These are phyloP conservation scores for Echium plantagineum DNA, from an alignment of 257 asterid species.

Conservation along the genomic window DNA sequence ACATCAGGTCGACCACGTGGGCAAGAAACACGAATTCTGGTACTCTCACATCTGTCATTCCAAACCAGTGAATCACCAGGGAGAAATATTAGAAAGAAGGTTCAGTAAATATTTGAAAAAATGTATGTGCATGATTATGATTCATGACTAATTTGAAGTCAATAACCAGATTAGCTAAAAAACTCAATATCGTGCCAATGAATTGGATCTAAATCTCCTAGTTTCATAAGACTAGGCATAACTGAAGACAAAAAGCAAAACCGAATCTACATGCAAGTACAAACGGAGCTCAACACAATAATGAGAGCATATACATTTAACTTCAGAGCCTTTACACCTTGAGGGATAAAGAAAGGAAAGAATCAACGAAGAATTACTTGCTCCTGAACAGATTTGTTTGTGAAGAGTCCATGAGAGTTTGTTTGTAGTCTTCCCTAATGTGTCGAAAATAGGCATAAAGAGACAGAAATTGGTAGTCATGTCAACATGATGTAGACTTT, in stretches of 20 bases:
- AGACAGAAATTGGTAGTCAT: slow-evolving; percentile 75
- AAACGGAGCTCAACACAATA: too few species aligned
- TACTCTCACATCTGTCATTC: slow-evolving; percentile 45
- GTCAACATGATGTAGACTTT: slow-evolving; percentile 60
- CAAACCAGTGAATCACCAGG: slow-evolving; percentile 1
- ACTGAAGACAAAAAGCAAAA: too few species aligned
- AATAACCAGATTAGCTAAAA: not conserved
- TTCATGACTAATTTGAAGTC: not conserved
- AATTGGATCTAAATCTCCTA: not conserved
- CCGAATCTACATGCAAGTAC: too few species aligned
- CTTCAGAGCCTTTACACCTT: not conserved
- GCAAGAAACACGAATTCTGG: slow-evolving; percentile 94
- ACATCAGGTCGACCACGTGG: slow-evolving; percentile 70
- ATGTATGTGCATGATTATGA: too few species aligned
- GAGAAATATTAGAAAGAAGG: not conserved
- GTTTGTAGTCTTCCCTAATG: slow-evolving; percentile 57
- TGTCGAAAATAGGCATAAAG: slow-evolving; percentile 78
- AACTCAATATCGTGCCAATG: not conserved
- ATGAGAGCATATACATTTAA: not conserved
- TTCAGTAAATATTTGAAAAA: too few species aligned
- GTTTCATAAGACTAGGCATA: not conserved
- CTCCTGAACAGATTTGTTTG: slow-evolving; percentile 41
- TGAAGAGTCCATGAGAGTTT: slow-evolving; percentile 55
- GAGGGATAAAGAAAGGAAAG: not conserved
- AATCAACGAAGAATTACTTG: slow-evolving; percentile 36